Evolutionary conservation across 768 basidiomycete genomes (phyloP).

Genomic region (Amanita molliuscula): DNA sequence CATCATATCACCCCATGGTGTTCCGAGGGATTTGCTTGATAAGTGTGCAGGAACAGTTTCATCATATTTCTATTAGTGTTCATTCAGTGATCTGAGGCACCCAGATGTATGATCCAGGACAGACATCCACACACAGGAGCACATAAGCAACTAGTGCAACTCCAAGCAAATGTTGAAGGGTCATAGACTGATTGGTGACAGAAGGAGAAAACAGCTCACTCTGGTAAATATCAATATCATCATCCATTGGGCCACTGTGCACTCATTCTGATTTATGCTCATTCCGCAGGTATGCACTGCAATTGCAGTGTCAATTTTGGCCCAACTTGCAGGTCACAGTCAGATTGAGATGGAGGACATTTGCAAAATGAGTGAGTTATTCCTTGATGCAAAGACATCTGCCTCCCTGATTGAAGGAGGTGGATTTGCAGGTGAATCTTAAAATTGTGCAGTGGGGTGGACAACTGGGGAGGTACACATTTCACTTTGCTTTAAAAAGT

Average conservation of each 20-base stretch:
- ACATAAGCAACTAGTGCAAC: slow-evolving; percentile 76
- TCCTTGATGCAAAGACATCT: no score
- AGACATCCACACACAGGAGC: slow-evolving; percentile 67
- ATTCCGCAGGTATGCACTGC: slow-evolving; percentile 68
- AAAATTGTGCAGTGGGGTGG: background rate
- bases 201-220: slow-evolving; percentile 79
- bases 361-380: no score
- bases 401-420: slow-evolving; percentile 38
- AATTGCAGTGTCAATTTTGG: slow-evolving; percentile 80
- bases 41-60: slow-evolving; percentile 37
- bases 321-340: slow-evolving; percentile 61
- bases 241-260: slow-evolving; percentile 2
- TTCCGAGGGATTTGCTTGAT: no score
- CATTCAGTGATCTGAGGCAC: slow-evolving; percentile 1
- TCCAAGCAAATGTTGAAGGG: slow-evolving; percentile 82
- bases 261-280: slow-evolving; percentile 8
- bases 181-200: slow-evolving; percentile 63
- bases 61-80: background rate
- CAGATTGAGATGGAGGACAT: slow-evolving; percentile 75
- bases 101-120: slow-evolving; percentile 89
- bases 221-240: slow-evolving; percentile 42
- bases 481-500: background rate
- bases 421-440: slow-evolving; percentile 19
- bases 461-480: no score
- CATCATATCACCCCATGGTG: slow-evolving; percentile 89